These are phyloP conservation scores for Colletotrichum falcatum DNA, from an alignment of 2,329 filamentous ascomycete genomes.

Conservation along the genomic window DNA sequence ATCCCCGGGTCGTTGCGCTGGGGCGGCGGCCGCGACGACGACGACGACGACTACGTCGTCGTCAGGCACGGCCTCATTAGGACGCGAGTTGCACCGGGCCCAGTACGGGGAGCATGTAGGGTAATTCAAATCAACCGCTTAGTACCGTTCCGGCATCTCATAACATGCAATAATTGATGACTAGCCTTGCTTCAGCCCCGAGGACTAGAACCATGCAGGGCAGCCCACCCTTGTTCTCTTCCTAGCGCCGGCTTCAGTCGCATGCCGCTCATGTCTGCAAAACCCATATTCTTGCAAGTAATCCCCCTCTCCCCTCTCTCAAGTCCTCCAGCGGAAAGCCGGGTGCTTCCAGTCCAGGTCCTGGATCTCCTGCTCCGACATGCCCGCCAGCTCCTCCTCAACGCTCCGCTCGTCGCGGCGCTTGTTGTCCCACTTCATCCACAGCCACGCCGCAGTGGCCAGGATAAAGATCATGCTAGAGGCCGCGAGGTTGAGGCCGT, in stretches of 20 bases:
- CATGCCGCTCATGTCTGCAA: no score
- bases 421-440: conserved; percentile 72
- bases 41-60: conserved; percentile 51
- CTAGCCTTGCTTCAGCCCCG: no score
- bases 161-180: no score
- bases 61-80: no score
- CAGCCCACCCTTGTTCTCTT: no score
- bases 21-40: no score
- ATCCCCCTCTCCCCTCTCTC: background rate
- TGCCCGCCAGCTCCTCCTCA: conserved; percentile 67
- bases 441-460: conserved; percentile 61
- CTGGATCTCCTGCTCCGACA: conserved; percentile 65
- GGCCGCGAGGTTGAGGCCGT: conserved; percentile 75
- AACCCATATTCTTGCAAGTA: background rate
- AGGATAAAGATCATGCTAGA: conserved; percentile 63
- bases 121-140: no score
- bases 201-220: no score
- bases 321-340: conserved; percentile 68
- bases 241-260: no score
- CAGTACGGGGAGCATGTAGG: no score
- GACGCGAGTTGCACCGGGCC: no score
- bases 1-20: conserved; percentile 55
- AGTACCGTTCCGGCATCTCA: no score
- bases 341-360: conserved; percentile 78
- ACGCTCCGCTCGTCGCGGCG: conserved; percentile 66